A percentile compares a stretch with the other conserved stretches of the same genome.
These are phyloP conservation scores for Leccinellum rugosiceps DNA, from an alignment of 768 basidiomycete genomes.

Conservation along the genomic window DNA sequence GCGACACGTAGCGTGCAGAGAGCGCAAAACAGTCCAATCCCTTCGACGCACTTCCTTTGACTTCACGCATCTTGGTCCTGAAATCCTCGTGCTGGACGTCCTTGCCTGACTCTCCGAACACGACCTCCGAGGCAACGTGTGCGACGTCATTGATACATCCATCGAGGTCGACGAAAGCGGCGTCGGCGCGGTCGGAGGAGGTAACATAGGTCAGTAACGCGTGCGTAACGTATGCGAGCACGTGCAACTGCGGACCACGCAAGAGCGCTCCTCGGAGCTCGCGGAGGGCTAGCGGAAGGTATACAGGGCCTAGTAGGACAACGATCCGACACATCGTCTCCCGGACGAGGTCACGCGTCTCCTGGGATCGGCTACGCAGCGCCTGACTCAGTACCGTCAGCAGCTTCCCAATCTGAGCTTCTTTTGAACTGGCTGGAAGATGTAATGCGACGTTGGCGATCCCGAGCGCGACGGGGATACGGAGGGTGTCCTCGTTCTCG, in stretches of 20 bases:
- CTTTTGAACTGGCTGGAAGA: slow-evolving; percentile 61
- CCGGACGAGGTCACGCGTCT: slow-evolving; percentile 82
- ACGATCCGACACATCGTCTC: slow-evolving; percentile 82
- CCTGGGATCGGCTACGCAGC: slow-evolving; percentile 90
- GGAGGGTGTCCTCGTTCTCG: slow-evolving; percentile 77
- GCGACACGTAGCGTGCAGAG: slow-evolving; percentile 74
- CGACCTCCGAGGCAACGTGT: slow-evolving; percentile 80
- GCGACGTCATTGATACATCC: slow-evolving; percentile 75
- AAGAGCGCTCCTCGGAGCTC: slow-evolving; percentile 82
- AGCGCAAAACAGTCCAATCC: slow-evolving; percentile 85
- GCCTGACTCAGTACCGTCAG: slow-evolving; percentile 86
- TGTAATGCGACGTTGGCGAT: slow-evolving; percentile 81
- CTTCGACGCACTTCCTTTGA: slow-evolving; percentile 74
- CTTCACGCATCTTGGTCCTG: slow-evolving; percentile 93
- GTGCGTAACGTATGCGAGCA: slow-evolving; percentile 83
- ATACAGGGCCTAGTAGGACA: slow-evolving; percentile 64
- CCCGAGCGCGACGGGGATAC: slow-evolving; percentile 86
- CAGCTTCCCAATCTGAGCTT: slow-evolving; percentile 69
- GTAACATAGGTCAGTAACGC: slow-evolving; percentile 81
- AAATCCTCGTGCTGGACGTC: slow-evolving; percentile 87
- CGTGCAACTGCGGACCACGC: slow-evolving; percentile 92
- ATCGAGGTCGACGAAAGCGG: slow-evolving; percentile 64
- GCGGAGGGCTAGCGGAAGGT: slow-evolving; percentile 68
- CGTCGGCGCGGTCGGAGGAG: slow-evolving; percentile 46
- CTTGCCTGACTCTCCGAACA: slow-evolving; percentile 92